phyloP scores from a whole-genome alignment of 768 basidiomycete species.

The Leccinum truebloodii region DNA sequence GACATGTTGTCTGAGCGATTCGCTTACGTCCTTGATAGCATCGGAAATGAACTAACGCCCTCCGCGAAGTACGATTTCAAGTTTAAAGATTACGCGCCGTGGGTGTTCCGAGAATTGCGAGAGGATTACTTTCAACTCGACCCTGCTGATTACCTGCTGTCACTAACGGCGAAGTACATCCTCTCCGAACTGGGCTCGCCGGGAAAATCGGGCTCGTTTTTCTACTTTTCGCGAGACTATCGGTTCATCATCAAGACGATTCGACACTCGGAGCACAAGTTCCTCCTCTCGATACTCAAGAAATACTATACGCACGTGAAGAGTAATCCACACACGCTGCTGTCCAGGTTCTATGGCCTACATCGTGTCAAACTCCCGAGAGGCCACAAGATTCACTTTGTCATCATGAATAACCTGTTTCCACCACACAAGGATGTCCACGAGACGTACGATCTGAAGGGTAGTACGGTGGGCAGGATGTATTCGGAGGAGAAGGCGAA shows the following conservation, averaged over 20 bases:
- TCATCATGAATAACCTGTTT: conserved; percentile 99
- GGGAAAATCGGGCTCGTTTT: conserved; percentile 98
- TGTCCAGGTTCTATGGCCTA: conserved; percentile 94
- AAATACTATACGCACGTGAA: conserved; percentile 85
- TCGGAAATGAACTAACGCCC: conserved; percentile 97
- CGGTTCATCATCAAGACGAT: conserved; percentile 99
- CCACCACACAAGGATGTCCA: conserved; percentile 97
- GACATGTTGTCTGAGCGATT: neutral
- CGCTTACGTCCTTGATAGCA: conserved; percentile 43
- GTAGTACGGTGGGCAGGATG: conserved; percentile 85
- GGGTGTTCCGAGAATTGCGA: conserved; percentile 94
- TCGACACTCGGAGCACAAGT: conserved; percentile 91
- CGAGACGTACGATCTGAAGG: conserved; percentile 97
- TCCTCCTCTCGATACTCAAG: conserved; percentile 80
- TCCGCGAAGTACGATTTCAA: conserved; percentile 99
- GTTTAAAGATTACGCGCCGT: conserved; percentile 99
- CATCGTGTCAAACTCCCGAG: conserved; percentile 96
- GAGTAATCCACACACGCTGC: conserved; percentile 88
- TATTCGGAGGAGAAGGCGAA: conserved; percentile 80
- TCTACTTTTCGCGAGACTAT: conserved; percentile 98
- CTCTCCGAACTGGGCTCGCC: conserved; percentile 97
- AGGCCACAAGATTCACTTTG: conserved; percentile 96
- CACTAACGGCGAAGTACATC: conserved; percentile 96
- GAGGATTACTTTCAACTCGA: conserved; percentile 95
- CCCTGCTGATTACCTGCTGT: conserved; percentile 96